Conservation (phyloP, 148 eudicot species). For the Rhododendron henanense region DNA sequence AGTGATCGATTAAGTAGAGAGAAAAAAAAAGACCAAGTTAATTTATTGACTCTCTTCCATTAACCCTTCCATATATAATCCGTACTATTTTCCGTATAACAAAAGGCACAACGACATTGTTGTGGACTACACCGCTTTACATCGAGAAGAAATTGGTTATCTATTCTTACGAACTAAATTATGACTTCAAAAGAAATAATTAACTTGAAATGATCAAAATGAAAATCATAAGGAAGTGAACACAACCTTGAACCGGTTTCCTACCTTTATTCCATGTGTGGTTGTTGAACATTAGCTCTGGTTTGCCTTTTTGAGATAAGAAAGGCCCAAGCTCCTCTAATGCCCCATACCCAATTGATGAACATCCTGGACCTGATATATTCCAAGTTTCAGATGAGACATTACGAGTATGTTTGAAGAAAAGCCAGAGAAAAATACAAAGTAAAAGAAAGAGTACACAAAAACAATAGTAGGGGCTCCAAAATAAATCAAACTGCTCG, state of each 20-base stretch:
- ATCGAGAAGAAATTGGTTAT: background rate
- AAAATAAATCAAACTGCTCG: no score
- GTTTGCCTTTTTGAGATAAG: constrained; percentile 42
- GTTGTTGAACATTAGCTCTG: constrained; percentile 56
- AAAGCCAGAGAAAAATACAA: background rate
- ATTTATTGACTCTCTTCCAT: background rate
- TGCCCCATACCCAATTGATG: constrained; percentile 72
- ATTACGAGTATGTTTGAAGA: background rate
- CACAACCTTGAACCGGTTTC: background rate
- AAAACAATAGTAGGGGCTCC: no score
- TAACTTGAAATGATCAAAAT: background rate
- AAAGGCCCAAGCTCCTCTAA: constrained; percentile 80
- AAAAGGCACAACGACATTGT: background rate
- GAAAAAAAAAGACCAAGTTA: background rate
- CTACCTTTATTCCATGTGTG: constrained; percentile 72
- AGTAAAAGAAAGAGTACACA: no score
- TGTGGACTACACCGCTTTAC: background rate
- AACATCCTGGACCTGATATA: constrained; percentile 81
- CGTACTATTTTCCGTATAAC: background rate
- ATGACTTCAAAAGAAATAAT: background rate
- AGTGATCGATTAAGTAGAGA: background rate
- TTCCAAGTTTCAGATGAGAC: background rate
- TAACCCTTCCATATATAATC: background rate
- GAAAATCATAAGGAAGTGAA: background rate
- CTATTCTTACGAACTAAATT: background rate